These are phyloP conservation scores for Otatea glauca DNA, from an alignment of 176 grass and related monocot species.

Conservation along the genomic window DNA sequence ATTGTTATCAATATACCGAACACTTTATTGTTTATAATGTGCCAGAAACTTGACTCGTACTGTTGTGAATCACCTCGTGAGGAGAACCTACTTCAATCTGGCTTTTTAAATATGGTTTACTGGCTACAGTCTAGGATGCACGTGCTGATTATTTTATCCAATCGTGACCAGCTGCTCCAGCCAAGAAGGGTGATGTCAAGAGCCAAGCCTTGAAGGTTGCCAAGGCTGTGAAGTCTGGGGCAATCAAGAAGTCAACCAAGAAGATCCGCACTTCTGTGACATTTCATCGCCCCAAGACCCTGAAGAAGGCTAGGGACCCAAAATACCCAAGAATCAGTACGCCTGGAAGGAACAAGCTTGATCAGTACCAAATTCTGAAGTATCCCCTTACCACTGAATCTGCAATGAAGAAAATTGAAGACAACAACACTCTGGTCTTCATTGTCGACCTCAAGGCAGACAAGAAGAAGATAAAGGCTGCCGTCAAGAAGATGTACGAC, in stretches of 20 bases:
- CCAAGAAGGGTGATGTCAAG: conserved; percentile 69
- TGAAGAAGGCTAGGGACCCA: conserved; percentile 60
- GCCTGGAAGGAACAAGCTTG: conserved; percentile 77
- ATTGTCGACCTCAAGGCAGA: conserved; percentile 76
- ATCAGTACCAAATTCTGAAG: conserved; percentile 80
- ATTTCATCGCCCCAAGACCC: conserved; percentile 73
- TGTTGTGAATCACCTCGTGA: neutral
- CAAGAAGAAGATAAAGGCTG: conserved; percentile 88
- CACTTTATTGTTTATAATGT: neutral
- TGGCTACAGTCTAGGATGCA: neutral
- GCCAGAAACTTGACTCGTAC: neutral
- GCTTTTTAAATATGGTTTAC: neutral
- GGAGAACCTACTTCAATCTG: neutral
- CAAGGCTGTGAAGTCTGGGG: conserved; percentile 73
- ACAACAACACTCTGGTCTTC: conserved; percentile 83
- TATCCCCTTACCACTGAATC: conserved; percentile 80
- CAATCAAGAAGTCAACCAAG: conserved; percentile 58
- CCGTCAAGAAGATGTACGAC: conserved; percentile 83
- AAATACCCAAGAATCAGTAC: conserved; percentile 71
- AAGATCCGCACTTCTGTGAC: conserved; percentile 70
- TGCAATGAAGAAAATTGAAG: conserved; percentile 89
- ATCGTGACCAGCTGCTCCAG: conserved; percentile 28
- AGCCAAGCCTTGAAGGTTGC: conserved; percentile 71
- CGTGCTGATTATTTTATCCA: conserved; percentile 7
- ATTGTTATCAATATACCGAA: neutral